A percentile compares a stretch with the other conserved stretches of the same genome.
Evolutionary conservation across 2,329 filamentous ascomycete species (phyloP).

Genomic region (Epichloe coenophiala): DNA sequence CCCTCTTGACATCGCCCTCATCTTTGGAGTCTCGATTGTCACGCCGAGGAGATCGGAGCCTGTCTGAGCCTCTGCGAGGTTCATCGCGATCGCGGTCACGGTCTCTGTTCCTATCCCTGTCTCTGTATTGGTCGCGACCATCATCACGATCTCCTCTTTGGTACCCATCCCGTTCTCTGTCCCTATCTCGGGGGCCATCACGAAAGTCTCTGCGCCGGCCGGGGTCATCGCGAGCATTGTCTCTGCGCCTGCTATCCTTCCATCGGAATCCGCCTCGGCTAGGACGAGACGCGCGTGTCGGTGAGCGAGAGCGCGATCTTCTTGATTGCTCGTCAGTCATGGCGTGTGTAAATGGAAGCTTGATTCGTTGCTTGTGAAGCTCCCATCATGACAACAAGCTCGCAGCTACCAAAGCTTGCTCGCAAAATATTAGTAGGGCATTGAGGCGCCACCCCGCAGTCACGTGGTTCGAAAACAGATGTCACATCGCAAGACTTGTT

Average conservation of each 20-base stretch:
- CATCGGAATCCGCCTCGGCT: conserved; percentile 39
- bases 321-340: conserved; percentile 15
- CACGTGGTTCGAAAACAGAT: not conserved
- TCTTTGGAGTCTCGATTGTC: conserved; percentile 21
- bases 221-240: conserved; percentile 21
- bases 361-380: not conserved
- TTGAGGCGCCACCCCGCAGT: not conserved
- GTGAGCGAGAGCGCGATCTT: conserved; percentile 15
- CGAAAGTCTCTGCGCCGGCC: conserved; percentile 31
- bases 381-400: not conserved
- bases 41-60: conserved; percentile 9
- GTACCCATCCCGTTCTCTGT: conserved; percentile 16
- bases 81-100: conserved; percentile 13
- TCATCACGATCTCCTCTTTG: conserved; percentile 11
- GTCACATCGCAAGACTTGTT: too few relatives aligned
- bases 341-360: not conserved
- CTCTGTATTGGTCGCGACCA: conserved; percentile 19
- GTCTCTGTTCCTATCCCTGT: conserved; percentile 10
- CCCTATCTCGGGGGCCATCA: conserved; percentile 25
- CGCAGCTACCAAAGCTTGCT: not conserved
- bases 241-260: conserved; percentile 41
- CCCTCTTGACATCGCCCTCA: conserved; percentile 16
- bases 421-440: not conserved
- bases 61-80: conserved; percentile 5
- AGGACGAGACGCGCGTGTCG: conserved; percentile 11